Conservation (phyloP, 768 basidiomycete genomes). For the Russula foetens region DNA sequence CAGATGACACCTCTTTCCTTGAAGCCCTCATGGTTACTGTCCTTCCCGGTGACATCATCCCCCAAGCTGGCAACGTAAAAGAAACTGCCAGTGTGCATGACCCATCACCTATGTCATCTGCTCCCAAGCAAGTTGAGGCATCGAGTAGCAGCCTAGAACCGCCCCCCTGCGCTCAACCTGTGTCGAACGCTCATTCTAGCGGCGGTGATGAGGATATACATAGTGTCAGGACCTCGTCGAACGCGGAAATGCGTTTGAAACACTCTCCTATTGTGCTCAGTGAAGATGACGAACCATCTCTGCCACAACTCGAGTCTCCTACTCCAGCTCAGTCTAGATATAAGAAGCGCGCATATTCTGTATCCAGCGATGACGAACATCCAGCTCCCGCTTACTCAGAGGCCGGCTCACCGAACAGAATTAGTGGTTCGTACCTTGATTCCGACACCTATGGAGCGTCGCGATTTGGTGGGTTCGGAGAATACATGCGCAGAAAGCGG, state of each 20-base stretch:
- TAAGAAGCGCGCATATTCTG: slow-evolving; percentile 12
- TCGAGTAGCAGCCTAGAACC: slow-evolving; percentile 26
- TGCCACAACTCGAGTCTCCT: not conserved
- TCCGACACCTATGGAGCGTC: slow-evolving; percentile 60
- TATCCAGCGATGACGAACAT: slow-evolving; percentile 6
- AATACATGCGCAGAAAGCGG: slow-evolving; percentile 88
- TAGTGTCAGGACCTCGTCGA: not conserved
- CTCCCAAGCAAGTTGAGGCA: not conserved
- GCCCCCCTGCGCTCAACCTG: slow-evolving; percentile 35
- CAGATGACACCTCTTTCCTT: slow-evolving; percentile 47
- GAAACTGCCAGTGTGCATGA: not conserved
- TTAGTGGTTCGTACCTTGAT: slow-evolving; percentile 13
- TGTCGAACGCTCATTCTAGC: slow-evolving; percentile 33
- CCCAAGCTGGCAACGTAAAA: not conserved
- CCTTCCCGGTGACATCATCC: slow-evolving; percentile 40
- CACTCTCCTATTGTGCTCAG: not conserved
- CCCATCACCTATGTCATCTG: slow-evolving; percentile 7
- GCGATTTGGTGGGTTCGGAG: slow-evolving; percentile 74
- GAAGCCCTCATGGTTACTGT: slow-evolving; percentile 37
- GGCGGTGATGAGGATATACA: slow-evolving; percentile 26
- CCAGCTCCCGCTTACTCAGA: not conserved
- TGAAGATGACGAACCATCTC: not conserved
- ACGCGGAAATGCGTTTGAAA: not conserved
- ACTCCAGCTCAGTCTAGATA: slow-evolving; percentile 8
- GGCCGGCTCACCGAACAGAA: not conserved